Evolutionary conservation across 495 filamentous ascomycete genomes (phyloP), one percentile per base, ranked within the genome.

Genomic region (Talaromyces wortmannii): DNA sequence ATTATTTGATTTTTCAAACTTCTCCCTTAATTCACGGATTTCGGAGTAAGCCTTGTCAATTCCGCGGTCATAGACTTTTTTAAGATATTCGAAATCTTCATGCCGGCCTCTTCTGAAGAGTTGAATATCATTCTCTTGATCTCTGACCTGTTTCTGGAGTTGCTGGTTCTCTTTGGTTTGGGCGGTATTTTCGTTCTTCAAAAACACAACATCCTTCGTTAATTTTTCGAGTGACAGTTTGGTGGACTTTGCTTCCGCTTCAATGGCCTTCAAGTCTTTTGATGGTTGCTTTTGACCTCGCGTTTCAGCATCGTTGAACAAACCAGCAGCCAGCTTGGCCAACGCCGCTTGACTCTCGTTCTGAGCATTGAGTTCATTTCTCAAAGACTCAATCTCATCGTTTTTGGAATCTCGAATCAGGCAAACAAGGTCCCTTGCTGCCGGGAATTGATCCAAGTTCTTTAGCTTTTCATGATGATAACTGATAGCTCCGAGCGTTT

Each of bases 391-490:
- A 12, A 53, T n/a, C 8, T 46, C 43, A 11, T 53, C 45, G 5
- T 46, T 53, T 15, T 53, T 36, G 52, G 43, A 7, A 10, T 53
- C 42, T 5, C 52, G 36, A 23, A 31, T 31, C 3, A 29, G 16
- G 23, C 15, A 18, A 45, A 53, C 30, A 42, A 53, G 52, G 32
- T 53, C 52, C 32, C 30, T 53, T 10, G 52, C 52, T 5, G 52
- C 52, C 31, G 52, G 52, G 15, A 53, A 53, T 15, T 53, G 52
- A 18, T 42, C 31, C 43, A 53, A 33, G 30, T 53, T 53, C 8
- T 40, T 36, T 1, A 53, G 52, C 23, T 45, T 53, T 23, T 53
- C 52, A 31, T 53, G 44, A n/a, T 53, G 43, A 23, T 46, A 23
- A 15, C 45, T 53, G 18, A 53, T 29, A 13, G n/a, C 7, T 6